Evolutionary conservation across 306 rosid species (phyloP).

Genomic region (Albizia julibrissin): DNA sequence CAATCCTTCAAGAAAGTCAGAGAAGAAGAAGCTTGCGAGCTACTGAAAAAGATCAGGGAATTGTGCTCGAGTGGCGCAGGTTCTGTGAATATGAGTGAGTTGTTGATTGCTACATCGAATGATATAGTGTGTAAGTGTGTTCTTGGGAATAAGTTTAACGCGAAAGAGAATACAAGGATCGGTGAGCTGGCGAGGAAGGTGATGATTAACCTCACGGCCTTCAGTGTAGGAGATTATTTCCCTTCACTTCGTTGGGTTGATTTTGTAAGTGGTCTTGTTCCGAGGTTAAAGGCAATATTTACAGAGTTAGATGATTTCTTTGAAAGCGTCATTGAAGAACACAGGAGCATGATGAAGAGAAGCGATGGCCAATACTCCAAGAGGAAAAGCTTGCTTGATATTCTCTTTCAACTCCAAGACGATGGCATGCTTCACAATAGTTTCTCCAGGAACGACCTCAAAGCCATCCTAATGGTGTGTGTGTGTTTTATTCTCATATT

Average conservation of each 20-base stretch:
- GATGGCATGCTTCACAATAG: background rate
- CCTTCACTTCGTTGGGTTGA: slow-evolving; percentile 45
- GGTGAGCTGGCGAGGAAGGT: slow-evolving; percentile 17
- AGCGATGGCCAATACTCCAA: background rate
- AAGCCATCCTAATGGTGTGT: no score
- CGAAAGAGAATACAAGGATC: background rate
- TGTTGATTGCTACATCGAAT: slow-evolving; percentile 21
- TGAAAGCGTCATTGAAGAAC: slow-evolving; percentile 32
- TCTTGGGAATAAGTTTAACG: slow-evolving; percentile 23
- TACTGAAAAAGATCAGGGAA: slow-evolving; percentile 32
- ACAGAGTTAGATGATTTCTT: slow-evolving; percentile 30
- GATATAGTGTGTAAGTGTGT: slow-evolving; percentile 30
- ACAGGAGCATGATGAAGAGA: background rate
- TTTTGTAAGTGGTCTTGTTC: slow-evolving; percentile 27
- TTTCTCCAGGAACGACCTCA: slow-evolving; percentile 30
- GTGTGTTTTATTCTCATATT: no score
- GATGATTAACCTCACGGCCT: slow-evolving; percentile 17
- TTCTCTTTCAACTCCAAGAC: slow-evolving; percentile 33
- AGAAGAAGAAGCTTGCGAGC: slow-evolving; percentile 33
- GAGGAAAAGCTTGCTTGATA: slow-evolving; percentile 34
- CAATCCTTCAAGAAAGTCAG: slow-evolving; percentile 20
- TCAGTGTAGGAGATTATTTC: slow-evolving; percentile 39
- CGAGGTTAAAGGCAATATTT: slow-evolving; percentile 16
- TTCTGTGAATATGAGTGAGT: slow-evolving; percentile 33
- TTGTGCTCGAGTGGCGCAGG: background rate